Evolutionary conservation across 2,329 filamentous ascomycete species (phyloP).

Genomic region (Claviceps sp.): DNA sequence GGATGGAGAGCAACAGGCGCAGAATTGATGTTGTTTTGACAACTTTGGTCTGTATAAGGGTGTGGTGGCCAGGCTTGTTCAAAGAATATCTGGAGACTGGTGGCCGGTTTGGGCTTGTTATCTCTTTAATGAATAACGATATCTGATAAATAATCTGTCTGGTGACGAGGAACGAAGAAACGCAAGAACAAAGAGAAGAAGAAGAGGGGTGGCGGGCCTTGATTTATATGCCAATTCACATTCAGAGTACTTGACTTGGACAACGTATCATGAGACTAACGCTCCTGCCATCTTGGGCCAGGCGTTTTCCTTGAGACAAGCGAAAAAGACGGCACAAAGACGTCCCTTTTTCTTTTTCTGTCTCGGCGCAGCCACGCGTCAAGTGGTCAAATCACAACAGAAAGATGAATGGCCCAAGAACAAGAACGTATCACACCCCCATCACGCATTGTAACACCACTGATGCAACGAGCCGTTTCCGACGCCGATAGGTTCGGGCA

Average conservation of each 20-base stretch:
- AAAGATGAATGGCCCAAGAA: neutral
- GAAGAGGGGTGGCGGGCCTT: no score
- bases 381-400: neutral
- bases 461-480: constrained; percentile 19
- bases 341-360: neutral
- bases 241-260: neutral
- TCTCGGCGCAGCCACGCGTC: neutral
- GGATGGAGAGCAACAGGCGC: no score
- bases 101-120: no score
- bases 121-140: no score
- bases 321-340: neutral
- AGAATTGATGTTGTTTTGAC: no score
- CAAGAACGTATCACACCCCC: neutral
- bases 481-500: constrained; percentile 16
- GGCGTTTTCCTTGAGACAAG: neutral
- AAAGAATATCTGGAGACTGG: no score
- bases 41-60: no score
- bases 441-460: constrained; percentile 12
- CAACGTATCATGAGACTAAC: neutral
- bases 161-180: no score
- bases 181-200: no score
- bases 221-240: neutral
- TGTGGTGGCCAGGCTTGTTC: no score
- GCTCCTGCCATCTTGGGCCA: neutral
- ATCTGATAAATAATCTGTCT: no score